A percentile compares a stretch with the other conserved stretches of the same genome.
phyloP scores from a whole-genome alignment of 179 eudicot genomes.

The Camellia oleifera region DNA sequence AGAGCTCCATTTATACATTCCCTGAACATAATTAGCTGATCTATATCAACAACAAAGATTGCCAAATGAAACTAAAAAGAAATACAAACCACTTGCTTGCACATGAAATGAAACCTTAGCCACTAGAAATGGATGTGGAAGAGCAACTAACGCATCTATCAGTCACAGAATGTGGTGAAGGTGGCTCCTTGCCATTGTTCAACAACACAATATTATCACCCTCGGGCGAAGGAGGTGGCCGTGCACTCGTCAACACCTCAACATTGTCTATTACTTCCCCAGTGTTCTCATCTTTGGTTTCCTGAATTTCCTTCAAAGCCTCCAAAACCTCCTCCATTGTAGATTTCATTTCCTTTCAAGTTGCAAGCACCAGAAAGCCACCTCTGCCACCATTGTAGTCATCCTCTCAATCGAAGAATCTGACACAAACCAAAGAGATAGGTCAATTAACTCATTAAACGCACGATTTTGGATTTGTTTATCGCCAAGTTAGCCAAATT shows the following conservation, averaged over 20 bases:
- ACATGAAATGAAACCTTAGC: slow-evolving; percentile 7
- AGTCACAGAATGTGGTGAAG: slow-evolving; percentile 29
- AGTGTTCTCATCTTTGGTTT: slow-evolving; percentile 17
- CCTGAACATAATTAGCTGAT: neutral
- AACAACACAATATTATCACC: too few relatives aligned
- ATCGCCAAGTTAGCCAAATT: slow-evolving; percentile 69
- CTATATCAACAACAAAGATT: neutral
- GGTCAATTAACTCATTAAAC: slow-evolving; percentile 53
- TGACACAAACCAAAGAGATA: slow-evolving; percentile 43
- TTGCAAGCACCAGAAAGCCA: slow-evolving; percentile 73
- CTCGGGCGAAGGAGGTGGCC: slow-evolving; percentile 29
- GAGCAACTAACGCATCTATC: slow-evolving; percentile 38
- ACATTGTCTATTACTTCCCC: slow-evolving; percentile 15
- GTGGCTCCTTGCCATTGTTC: neutral
- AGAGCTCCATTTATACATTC: slow-evolving; percentile 7
- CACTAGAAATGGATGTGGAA: slow-evolving; percentile 31
- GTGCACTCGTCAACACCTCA: neutral
- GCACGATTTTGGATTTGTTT: slow-evolving; percentile 50
- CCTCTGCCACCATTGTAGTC: slow-evolving; percentile 65
- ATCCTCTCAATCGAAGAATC: slow-evolving; percentile 45
- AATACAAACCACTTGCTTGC: neutral
- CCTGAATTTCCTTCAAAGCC: slow-evolving; percentile 37
- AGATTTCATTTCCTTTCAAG: slow-evolving; percentile 69
- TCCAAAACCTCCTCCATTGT: slow-evolving; percentile 61
- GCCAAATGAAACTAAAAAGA: neutral